Conservation (phyloP, 1,139 yeast species). For the Suhomyces yuchorum region DNA sequence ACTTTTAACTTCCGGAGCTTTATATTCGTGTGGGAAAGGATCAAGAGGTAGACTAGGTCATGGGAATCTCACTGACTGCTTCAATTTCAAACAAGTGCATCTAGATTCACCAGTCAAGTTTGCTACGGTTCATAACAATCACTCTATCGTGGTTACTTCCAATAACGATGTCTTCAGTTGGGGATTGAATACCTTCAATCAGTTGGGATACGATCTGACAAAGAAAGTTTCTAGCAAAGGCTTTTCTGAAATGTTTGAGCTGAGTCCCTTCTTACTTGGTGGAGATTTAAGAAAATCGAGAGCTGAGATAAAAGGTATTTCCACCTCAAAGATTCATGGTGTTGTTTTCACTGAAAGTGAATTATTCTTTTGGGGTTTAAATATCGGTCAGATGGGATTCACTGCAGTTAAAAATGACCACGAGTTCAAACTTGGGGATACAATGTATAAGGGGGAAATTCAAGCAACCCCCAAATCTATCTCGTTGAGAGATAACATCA, state of each 20-base stretch:
- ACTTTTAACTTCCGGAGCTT: slow-evolving; percentile 54
- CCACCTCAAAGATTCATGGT: slow-evolving; percentile 75
- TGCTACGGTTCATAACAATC: slow-evolving; percentile 65
- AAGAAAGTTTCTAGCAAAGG: slow-evolving; percentile 13
- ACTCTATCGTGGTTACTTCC: slow-evolving; percentile 56
- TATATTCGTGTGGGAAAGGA: slow-evolving; percentile 68
- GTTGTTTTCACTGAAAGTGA: slow-evolving; percentile 57
- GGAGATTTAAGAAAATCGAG: slow-evolving; percentile 47
- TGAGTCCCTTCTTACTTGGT: slow-evolving; percentile 51
- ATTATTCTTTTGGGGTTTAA: slow-evolving; percentile 76
- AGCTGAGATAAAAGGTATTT: slow-evolving; percentile 49
- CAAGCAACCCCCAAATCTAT: slow-evolving; percentile 48
- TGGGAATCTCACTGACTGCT: slow-evolving; percentile 38
- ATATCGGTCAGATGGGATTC: slow-evolving; percentile 85
- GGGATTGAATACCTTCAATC: slow-evolving; percentile 73
- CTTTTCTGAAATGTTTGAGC: slow-evolving; percentile 39
- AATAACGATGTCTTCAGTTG: slow-evolving; percentile 64
- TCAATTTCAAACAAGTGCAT: slow-evolving; percentile 39
- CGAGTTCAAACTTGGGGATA: slow-evolving; percentile 33
- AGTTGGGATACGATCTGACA: slow-evolving; percentile 60
- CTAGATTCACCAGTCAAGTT: slow-evolving; percentile 29
- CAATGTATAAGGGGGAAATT: slow-evolving; percentile 35
- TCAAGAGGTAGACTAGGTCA: slow-evolving; percentile 74
- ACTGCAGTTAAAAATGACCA: slow-evolving; percentile 20
- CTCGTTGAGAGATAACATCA: slow-evolving; percentile 52